Conservation (phyloP, 2,329 filamentous ascomycete genomes). For the Penicillium sp. region DNA sequence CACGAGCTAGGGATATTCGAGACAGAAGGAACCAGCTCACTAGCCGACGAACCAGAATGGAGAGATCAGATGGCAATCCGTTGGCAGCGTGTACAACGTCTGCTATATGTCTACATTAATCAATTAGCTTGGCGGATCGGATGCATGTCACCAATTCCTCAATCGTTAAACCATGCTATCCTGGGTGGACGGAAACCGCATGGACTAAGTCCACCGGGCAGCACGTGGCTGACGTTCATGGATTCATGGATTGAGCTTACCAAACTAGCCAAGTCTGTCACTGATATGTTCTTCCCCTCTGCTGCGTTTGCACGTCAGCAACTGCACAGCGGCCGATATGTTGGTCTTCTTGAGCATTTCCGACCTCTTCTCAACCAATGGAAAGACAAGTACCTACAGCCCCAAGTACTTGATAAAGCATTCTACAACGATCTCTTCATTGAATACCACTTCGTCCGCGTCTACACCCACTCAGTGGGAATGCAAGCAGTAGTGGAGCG, state of each 20-base stretch:
- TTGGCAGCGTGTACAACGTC: slow-evolving; percentile 38
- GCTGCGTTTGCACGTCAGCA: slow-evolving; percentile 38
- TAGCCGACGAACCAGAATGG: slow-evolving; percentile 29
- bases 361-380: slow-evolving; percentile 40
- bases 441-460: slow-evolving; percentile 52
- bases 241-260: slow-evolving; percentile 53
- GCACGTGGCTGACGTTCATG: slow-evolving; percentile 55
- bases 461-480: slow-evolving; percentile 49
- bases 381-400: slow-evolving; percentile 39
- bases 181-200: slow-evolving; percentile 30
- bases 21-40: slow-evolving; percentile 34
- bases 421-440: slow-evolving; percentile 54
- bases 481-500: slow-evolving; percentile 60
- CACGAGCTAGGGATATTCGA: slow-evolving; percentile 56
- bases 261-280: slow-evolving; percentile 52
- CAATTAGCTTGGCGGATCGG: slow-evolving; percentile 54
- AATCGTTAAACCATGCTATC: slow-evolving; percentile 39
- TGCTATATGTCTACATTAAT: slow-evolving; percentile 52
- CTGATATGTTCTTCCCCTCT: slow-evolving; percentile 54
- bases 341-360: slow-evolving; percentile 48
- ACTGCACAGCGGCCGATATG: slow-evolving; percentile 50
- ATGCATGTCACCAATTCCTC: slow-evolving; percentile 54
- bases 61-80: slow-evolving; percentile 35
- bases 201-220: slow-evolving; percentile 43
- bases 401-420: slow-evolving; percentile 31